A percentile compares a stretch with the other conserved stretches of the same genome.
These are phyloP conservation scores for Lepidium aucheri DNA, from an alignment of 345 rosid species.

Conservation along the genomic window DNA sequence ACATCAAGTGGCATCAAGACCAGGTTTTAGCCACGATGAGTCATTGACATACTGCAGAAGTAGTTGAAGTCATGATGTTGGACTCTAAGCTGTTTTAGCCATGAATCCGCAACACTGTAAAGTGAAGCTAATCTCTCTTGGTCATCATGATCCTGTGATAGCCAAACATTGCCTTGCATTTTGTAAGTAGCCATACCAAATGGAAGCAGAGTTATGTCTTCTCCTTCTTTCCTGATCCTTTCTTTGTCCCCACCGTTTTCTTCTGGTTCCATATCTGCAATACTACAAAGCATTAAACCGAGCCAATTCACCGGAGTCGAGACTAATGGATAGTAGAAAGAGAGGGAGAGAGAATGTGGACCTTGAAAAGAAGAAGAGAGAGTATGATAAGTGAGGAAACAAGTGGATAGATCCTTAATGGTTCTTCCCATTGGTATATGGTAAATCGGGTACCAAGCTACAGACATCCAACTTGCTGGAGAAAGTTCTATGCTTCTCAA, in stretches of 20 bases:
- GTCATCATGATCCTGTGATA: conserved; percentile 61
- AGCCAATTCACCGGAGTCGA: neutral
- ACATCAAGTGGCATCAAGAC: neutral
- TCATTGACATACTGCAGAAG: conserved; percentile 45
- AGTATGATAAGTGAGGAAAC: conserved; percentile 95
- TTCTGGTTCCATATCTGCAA: conserved; percentile 45
- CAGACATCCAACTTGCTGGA: conserved; percentile 99
- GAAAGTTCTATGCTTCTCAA: conserved; percentile 95
- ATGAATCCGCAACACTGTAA: conserved; percentile 86
- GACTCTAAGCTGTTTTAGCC: conserved; percentile 93
- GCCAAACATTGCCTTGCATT: conserved; percentile 94
- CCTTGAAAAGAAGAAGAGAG: conserved; percentile 96
- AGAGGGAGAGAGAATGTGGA: conserved; percentile 1
- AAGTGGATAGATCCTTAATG: conserved; percentile 86
- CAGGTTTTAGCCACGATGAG: conserved; percentile 48
- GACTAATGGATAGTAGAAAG: neutral
- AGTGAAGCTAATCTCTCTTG: conserved; percentile 76
- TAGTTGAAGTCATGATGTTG: conserved; percentile 94
- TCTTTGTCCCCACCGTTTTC: conserved; percentile 45
- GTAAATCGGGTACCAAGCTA: conserved; percentile 97
- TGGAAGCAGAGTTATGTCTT: conserved; percentile 50
- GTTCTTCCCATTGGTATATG: conserved; percentile 99
- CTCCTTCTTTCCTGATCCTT: conserved; percentile 44
- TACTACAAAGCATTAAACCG: neutral
- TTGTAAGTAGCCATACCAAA: conserved; percentile 94